Percentiles rank a stretch among this genome's conserved stretches.
phyloP scores from a whole-genome alignment of 257 asterid genomes.

The Nicotiana otophora region DNA sequence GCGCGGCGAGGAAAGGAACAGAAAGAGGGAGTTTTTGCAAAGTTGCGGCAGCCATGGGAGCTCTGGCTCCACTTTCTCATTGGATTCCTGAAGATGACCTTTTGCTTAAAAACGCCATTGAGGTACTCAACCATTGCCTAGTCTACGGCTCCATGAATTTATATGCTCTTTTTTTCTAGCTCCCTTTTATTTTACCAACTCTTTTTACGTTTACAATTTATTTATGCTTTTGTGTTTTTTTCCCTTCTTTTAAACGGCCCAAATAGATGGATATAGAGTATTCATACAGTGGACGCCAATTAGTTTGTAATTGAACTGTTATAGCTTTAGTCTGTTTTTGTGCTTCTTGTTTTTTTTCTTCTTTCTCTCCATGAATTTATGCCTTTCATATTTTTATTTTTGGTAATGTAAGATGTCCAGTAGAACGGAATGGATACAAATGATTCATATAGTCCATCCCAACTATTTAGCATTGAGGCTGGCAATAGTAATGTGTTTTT shows the following conservation, averaged over 20 bases:
- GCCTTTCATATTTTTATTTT: not conserved
- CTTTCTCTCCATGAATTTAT: not conserved
- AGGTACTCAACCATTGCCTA: slow-evolving; percentile 34
- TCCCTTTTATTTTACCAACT: not conserved
- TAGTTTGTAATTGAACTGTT: not conserved
- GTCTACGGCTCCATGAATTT: not conserved
- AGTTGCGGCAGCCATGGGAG: slow-evolving; percentile 47
- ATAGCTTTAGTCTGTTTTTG: slow-evolving; percentile 41
- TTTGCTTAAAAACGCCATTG: slow-evolving; percentile 55
- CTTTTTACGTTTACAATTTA: not conserved
- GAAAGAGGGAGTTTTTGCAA: not conserved
- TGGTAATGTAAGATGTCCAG: not conserved
- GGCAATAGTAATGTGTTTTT: not conserved
- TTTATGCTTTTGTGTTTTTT: not conserved
- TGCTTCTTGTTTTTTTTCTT: not conserved
- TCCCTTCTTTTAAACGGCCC: not conserved
- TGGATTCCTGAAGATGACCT: slow-evolving; percentile 73
- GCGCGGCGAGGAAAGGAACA: not conserved
- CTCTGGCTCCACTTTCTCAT: slow-evolving; percentile 31
- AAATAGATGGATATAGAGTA: not conserved
- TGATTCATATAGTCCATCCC: not conserved
- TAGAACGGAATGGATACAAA: not conserved
- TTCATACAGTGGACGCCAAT: not conserved
- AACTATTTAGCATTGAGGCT: not conserved
- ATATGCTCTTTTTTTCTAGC: not conserved